phyloP scores from a whole-genome alignment of 1,284 basidiomycete species.

The Tylopilus microsporus region DNA sequence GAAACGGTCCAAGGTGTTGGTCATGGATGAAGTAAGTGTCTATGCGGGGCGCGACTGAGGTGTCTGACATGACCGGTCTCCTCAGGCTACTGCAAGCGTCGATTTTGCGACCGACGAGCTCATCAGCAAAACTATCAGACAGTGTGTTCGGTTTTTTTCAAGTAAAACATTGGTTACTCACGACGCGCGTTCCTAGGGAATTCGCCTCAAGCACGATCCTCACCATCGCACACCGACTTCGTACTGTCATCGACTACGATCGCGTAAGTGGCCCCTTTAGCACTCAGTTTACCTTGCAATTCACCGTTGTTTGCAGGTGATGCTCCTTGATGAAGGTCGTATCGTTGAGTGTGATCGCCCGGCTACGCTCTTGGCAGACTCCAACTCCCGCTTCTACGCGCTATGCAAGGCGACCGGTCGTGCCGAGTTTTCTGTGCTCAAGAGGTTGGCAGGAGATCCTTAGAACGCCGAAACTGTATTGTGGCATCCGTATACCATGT shows the following conservation, averaged over 20 bases:
- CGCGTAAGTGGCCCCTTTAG: constrained; percentile 35
- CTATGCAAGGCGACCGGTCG: constrained; percentile 81
- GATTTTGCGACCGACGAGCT: constrained; percentile 64
- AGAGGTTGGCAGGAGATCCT: constrained; percentile 54
- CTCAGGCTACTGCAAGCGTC: constrained; percentile 39
- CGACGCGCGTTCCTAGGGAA: constrained; percentile 37
- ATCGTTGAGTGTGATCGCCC: constrained; percentile 82
- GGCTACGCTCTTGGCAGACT: constrained; percentile 58
- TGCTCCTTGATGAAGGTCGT: constrained; percentile 82
- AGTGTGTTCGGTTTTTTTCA: constrained; percentile 36
- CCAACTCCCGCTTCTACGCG: constrained; percentile 65
- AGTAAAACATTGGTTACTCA: background rate
- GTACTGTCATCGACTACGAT: constrained; percentile 68
- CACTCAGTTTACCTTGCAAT: constrained; percentile 13
- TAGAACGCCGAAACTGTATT: constrained; percentile 16
- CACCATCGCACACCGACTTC: constrained; percentile 67
- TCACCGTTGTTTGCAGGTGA: constrained; percentile 46
- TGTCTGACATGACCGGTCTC: background rate
- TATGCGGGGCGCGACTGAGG: background rate
- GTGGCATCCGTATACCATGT: background rate
- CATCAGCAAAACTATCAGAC: constrained; percentile 54
- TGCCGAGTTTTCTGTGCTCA: constrained; percentile 72
- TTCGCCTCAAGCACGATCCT: constrained; percentile 63
- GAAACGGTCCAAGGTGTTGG: constrained; percentile 50
- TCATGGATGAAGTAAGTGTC: constrained; percentile 52